Base-by-base conservation (phyloP, 2,329 filamentous ascomycete genomes). In the Coccinonectria pachysandricola region DNA sequence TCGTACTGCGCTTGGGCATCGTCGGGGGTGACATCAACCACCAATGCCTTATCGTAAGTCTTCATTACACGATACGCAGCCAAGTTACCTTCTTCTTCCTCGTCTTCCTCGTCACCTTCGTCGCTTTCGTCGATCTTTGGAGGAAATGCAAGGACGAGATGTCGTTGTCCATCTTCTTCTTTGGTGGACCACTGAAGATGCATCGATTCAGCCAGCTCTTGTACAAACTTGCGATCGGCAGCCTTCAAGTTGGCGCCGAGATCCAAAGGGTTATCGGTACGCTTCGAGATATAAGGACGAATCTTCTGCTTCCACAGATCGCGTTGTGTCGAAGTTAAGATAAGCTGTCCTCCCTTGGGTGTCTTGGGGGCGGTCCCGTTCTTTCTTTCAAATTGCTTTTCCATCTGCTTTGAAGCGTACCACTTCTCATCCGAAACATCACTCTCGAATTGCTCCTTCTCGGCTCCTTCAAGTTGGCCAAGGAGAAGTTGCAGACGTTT, bases 401-500 rank as follows among this genome's bases (percentile, higher is more conserved):
- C 75, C 52, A 78, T 67, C 41, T 79, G 75, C 60, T 95, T 96
- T 19, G 84, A 78, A 46, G 80, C 85, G 48, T 94, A 81, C 91
- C 91, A 98, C 46, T 78, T 80, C 25, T 85, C 79, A 56, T 96
- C 86, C 6, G 83, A 70, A 39, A 86, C 78, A 46, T 96, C 92
- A 20, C 77, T 69, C 56, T 98, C 88, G 45, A 98, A 98, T 47
- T 91, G 83, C n/a, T 81, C 72, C 49, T 81, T 79, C 54, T 98
- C 91, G 31, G 93, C 83, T 49, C 88, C 80, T 28, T 81, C 80
- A 30, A 98, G 65, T 50, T 92, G 84, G 16, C 86, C 75, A 22
- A 98, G 63, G 23, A 98, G 69, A 24, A 81, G 60, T 26, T 74
- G 72, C 33, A 98, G 62, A 30, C 91, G 75, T 36, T 79, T 60